Percentiles rank a stretch among this genome's conserved stretches.
Evolutionary conservation across 1,139 yeast species (phyloP).

Genomic region (Kodamaea ohmeri): DNA sequence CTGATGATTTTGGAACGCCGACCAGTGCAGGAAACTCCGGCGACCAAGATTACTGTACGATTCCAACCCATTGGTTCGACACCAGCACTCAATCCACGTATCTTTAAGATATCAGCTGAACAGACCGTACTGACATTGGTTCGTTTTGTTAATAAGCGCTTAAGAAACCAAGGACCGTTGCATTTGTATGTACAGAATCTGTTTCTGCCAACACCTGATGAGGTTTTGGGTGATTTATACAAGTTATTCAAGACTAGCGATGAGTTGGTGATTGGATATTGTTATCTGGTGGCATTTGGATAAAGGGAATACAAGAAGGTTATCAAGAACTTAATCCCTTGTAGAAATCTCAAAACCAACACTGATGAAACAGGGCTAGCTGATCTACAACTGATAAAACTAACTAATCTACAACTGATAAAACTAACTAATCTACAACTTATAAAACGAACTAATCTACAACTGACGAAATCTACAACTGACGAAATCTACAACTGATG

Average conservation of each 20-base stretch:
- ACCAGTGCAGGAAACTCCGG: conserved; percentile 9
- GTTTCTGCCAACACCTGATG: conserved; percentile 61
- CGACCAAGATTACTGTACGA: conserved; percentile 40
- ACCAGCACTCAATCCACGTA: conserved; percentile 45
- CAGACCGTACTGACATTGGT: conserved; percentile 48
- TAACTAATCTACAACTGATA: too few relatives aligned
- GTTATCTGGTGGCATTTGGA: conserved; percentile 60
- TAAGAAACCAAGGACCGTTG: conserved; percentile 28
- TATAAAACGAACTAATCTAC: too few relatives aligned
- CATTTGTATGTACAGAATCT: conserved; percentile 55
- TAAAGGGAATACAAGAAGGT: conserved; percentile 14
- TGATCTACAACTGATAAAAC: too few relatives aligned
- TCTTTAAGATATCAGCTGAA: conserved; percentile 46
- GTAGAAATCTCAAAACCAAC: too few relatives aligned
- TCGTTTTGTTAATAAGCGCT: conserved; percentile 42
- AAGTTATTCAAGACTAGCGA: conserved; percentile 43
- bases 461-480: too few relatives aligned
- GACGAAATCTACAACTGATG: too few relatives aligned
- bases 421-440: too few relatives aligned
- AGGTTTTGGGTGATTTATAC: conserved; percentile 48
- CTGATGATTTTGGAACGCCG: conserved; percentile 23
- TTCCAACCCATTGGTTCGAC: conserved; percentile 62
- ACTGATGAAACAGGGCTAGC: too few relatives aligned
- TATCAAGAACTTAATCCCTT: too few relatives aligned
- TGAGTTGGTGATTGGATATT: conserved; percentile 54